These are phyloP conservation scores for Galerina sulciceps DNA, from an alignment of 768 basidiomycete species.

Conservation along the genomic window DNA sequence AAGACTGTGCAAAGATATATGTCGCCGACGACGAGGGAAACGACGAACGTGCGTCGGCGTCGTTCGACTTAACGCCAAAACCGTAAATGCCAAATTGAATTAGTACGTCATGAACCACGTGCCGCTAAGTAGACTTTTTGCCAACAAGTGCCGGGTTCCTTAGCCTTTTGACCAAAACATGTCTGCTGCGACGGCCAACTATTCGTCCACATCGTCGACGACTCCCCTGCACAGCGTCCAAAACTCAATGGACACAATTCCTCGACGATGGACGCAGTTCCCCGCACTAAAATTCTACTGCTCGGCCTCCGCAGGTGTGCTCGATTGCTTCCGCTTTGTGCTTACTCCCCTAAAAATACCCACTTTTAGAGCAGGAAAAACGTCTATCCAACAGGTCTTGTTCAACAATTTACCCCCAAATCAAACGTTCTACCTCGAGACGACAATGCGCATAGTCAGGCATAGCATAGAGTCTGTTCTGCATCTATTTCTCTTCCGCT, in stretches of 20 bases:
- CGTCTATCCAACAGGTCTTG: slow-evolving; percentile 89
- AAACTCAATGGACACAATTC: slow-evolving; percentile 32
- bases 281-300: slow-evolving; percentile 72
- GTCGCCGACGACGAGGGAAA: not conserved
- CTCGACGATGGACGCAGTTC: slow-evolving; percentile 26
- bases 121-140: not conserved
- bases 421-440: slow-evolving; percentile 89
- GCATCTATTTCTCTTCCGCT: not conserved
- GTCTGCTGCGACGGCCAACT: slow-evolving; percentile 25
- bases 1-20: not conserved
- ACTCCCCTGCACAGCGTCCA: slow-evolving; percentile 27
- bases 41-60: slow-evolving; percentile 34
- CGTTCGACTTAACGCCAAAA: not conserved
- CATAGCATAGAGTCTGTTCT: slow-evolving; percentile 77
- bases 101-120: slow-evolving; percentile 6
- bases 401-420: slow-evolving; percentile 84
- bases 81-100: no score
- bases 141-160: not conserved
- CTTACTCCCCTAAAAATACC: slow-evolving; percentile 5
- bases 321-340: not conserved
- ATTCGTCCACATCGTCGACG: slow-evolving; percentile 34
- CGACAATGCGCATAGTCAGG: slow-evolving; percentile 78
- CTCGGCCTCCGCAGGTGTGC: slow-evolving; percentile 70
- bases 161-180: slow-evolving; percentile 19
- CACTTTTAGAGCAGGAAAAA: slow-evolving; percentile 79